phyloP scores from a whole-genome alignment of 2,329 filamentous ascomycete species.

The Aureobasidium sp. region DNA sequence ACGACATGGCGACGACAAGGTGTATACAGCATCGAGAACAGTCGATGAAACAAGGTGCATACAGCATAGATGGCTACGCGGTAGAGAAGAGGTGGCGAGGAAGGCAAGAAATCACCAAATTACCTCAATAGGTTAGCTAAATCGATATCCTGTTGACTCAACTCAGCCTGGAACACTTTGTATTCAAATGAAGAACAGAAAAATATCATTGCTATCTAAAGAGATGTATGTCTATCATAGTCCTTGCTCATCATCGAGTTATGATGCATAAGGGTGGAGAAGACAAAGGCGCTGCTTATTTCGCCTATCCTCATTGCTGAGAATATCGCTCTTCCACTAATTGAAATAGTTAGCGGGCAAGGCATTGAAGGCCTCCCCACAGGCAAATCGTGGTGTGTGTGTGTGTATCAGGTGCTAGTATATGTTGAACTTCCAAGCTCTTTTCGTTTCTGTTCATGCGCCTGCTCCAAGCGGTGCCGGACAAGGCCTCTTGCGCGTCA shows the following conservation, averaged over 20 bases:
- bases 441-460: background rate
- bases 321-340: conserved; percentile 4
- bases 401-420: background rate
- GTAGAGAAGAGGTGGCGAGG: too few relatives aligned
- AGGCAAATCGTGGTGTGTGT: conserved; percentile 11
- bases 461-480: too few relatives aligned
- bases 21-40: too few relatives aligned
- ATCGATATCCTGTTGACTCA: too few relatives aligned
- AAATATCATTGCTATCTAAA: background rate
- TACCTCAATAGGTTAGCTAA: too few relatives aligned
- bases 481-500: too few relatives aligned
- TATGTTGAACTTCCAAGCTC: background rate
- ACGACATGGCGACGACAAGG: too few relatives aligned
- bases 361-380: conserved; percentile 6
- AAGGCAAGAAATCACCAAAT: too few relatives aligned
- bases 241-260: conserved; percentile 1
- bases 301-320: background rate
- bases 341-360: conserved; percentile 6
- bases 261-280: conserved; percentile 5
- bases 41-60: too few relatives aligned
- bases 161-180: too few relatives aligned
- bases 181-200: too few relatives aligned
- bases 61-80: too few relatives aligned
- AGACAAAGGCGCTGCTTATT: conserved; percentile 12
- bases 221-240: conserved; percentile 9